These are phyloP conservation scores for Multifurca ochricompacta DNA, from an alignment of 768 basidiomycete genomes.

Conservation along the genomic window DNA sequence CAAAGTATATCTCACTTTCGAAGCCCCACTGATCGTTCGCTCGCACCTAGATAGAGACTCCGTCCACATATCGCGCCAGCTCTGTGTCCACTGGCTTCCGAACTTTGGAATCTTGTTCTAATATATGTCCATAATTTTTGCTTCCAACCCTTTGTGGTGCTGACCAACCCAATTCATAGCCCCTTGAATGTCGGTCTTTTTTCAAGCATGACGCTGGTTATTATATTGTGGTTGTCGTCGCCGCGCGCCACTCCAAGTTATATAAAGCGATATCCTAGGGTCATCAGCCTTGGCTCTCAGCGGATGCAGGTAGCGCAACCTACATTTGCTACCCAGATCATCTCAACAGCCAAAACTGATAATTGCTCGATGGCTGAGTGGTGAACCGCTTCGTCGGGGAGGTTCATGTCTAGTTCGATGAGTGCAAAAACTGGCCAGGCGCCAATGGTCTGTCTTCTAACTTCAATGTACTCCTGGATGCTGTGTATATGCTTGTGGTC, in stretches of 20 bases:
- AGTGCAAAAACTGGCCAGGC: not conserved
- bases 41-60: too few species aligned
- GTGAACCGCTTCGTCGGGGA: not conserved
- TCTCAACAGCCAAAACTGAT: not conserved
- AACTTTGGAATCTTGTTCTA: too few species aligned
- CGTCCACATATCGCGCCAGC: conserved; percentile 24
- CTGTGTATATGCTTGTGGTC: not conserved
- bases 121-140: conserved; percentile 25
- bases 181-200: conserved; percentile 25
- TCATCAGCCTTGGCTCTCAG: not conserved
- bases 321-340: too few species aligned
- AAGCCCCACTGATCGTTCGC: too few species aligned
- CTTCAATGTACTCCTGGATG: not conserved
- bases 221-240: conserved; percentile 32
- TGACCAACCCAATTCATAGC: conserved; percentile 28
- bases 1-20: too few species aligned
- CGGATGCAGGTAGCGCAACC: not conserved
- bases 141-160: conserved; percentile 24
- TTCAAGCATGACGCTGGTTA: conserved; percentile 37
- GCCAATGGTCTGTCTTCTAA: not conserved
- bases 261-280: conserved; percentile 25
- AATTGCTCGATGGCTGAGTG: not conserved
- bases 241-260: conserved; percentile 28
- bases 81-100: conserved; percentile 24
- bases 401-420: not conserved